Evolutionary conservation across 441 rosid genomes (phyloP).

Genomic region (Croton setiger): DNA sequence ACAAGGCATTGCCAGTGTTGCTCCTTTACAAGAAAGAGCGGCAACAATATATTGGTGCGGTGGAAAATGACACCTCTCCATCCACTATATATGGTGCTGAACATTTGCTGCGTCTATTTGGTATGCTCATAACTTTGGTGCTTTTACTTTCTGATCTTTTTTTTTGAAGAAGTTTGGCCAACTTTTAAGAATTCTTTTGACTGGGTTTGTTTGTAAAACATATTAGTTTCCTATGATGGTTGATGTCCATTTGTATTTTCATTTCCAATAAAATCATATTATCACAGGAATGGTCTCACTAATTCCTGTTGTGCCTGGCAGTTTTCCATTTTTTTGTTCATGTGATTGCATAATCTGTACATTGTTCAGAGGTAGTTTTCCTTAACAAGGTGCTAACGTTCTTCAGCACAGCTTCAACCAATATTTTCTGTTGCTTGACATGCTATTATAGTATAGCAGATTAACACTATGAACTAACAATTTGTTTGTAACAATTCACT

Average conservation of each 20-base stretch:
- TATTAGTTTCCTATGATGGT: too few species aligned
- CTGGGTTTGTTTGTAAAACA: not conserved
- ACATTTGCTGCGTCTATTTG: conserved; percentile 93
- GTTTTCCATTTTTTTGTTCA: not conserved
- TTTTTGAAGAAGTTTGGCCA: not conserved
- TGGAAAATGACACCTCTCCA: conserved; percentile 64
- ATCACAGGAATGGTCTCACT: not conserved
- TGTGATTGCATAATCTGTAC: not conserved
- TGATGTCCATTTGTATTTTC: not conserved
- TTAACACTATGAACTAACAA: not conserved
- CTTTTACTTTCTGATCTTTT: conserved; percentile 2
- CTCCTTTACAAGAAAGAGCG: conserved; percentile 90
- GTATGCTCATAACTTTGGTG: conserved; percentile 36
- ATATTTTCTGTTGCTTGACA: not conserved
- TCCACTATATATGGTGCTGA: conserved; percentile 96
- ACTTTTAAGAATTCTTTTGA: not conserved
- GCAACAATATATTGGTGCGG: conserved; percentile 58
- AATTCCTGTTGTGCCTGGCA: not conserved
- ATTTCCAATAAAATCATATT: not conserved
- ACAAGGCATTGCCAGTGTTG: conserved; percentile 82
- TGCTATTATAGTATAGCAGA: too few species aligned
- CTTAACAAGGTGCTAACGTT: not conserved
- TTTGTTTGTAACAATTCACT: not conserved
- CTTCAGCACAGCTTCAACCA: not conserved
- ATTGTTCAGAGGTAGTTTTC: too few species aligned